These are phyloP conservation scores for Daldinia sp. DNA, from an alignment of 2,329 filamentous ascomycete genomes.

Conservation along the genomic window DNA sequence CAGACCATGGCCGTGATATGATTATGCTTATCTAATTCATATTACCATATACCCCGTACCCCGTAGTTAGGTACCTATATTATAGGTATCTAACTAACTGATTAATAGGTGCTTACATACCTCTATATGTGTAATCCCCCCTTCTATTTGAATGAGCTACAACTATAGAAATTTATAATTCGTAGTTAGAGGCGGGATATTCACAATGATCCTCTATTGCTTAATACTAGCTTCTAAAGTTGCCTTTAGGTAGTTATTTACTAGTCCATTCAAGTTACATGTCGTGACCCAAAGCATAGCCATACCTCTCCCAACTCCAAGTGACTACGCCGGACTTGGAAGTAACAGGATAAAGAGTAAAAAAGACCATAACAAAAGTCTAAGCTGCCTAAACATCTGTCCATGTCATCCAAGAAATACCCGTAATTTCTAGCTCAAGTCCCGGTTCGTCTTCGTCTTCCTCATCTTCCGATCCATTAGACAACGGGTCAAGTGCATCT, in stretches of 20 bases:
- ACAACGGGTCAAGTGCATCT: background rate
- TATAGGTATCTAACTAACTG: too few relatives aligned
- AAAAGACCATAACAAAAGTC: background rate
- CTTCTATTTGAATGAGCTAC: too few relatives aligned
- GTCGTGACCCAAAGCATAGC: background rate
- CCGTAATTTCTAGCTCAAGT: slow-evolving; percentile 44
- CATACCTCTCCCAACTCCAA: background rate
- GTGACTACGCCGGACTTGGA: background rate
- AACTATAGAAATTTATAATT: too few relatives aligned
- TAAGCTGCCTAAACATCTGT: slow-evolving; percentile 33
- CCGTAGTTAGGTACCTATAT: too few relatives aligned
- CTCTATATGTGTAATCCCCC: too few relatives aligned
- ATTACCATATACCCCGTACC: too few relatives aligned
- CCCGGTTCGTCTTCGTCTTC: slow-evolving; percentile 48
- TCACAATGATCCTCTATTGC: too few relatives aligned
- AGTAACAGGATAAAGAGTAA: background rate
- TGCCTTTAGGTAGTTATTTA: too few relatives aligned
- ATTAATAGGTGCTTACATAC: too few relatives aligned
- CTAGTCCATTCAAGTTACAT: too few relatives aligned
- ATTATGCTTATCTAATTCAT: background rate
- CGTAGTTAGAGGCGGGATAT: too few relatives aligned
- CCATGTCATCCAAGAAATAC: slow-evolving; percentile 41
- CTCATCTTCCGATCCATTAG: slow-evolving; percentile 33
- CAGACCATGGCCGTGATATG: slow-evolving; percentile 4
- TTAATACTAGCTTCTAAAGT: too few relatives aligned